Conservation (phyloP, 108 stramenopile species). For the Skeletonema potamos region DNA sequence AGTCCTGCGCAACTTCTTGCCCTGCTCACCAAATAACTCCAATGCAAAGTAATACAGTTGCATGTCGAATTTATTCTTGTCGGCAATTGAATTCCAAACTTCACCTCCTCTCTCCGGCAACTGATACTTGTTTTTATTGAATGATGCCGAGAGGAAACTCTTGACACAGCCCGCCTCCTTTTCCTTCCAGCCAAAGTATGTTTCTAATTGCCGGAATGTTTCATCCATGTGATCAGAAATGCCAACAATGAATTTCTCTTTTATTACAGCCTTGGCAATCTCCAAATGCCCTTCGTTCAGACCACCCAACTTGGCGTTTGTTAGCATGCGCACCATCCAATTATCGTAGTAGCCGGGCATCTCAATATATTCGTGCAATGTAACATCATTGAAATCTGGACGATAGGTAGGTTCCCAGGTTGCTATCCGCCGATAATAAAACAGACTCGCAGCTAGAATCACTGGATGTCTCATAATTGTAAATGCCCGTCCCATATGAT, state of each 20-base stretch:
- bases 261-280: constrained; percentile 40
- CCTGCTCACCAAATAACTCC: constrained; percentile 19
- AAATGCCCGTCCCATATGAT: constrained; percentile 35
- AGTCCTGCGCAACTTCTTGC: not conserved
- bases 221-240: constrained; percentile 39
- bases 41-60: constrained; percentile 33
- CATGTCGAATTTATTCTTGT: constrained; percentile 43
- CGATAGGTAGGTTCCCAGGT: constrained; percentile 55
- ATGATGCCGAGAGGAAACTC: constrained; percentile 10
- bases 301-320: constrained; percentile 34
- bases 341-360: constrained; percentile 39
- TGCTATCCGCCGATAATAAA: constrained; percentile 43
- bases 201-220: constrained; percentile 32
- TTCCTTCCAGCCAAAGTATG: constrained; percentile 51
- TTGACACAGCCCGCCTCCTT: constrained; percentile 25
- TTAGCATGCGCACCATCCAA: constrained; percentile 50
- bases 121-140: constrained; percentile 31
- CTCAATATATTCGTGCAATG: constrained; percentile 31
- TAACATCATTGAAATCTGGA: constrained; percentile 35
- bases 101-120: constrained; percentile 15
- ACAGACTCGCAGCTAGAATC: constrained; percentile 25
- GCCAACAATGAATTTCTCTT: constrained; percentile 48
- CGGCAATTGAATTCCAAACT: constrained; percentile 26
- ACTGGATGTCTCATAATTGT: constrained; percentile 45
- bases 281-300: constrained; percentile 46